These are phyloP conservation scores for Mimosa pudica DNA, from an alignment of 306 rosid genomes.

Conservation along the genomic window DNA sequence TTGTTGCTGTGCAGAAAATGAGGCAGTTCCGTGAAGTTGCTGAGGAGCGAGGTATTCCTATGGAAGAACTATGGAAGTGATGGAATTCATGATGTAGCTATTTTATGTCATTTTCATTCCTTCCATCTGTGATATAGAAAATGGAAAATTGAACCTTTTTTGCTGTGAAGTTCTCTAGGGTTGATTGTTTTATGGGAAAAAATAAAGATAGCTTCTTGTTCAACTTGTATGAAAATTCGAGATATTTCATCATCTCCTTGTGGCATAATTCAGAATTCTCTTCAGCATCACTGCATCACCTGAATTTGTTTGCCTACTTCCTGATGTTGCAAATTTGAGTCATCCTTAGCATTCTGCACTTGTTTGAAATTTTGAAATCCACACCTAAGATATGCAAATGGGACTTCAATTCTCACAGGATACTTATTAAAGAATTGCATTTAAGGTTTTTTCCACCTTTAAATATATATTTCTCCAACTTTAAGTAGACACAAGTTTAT, in stretches of 20 bases:
- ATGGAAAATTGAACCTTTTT: conserved; percentile 32
- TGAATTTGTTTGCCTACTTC: conserved; percentile 1
- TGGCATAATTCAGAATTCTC: background rate
- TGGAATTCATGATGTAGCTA: conserved; percentile 32
- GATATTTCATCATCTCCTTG: conserved; percentile 27
- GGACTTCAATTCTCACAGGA: background rate
- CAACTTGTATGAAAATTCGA: conserved; percentile 36
- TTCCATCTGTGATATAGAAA: conserved; percentile 40
- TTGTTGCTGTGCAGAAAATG: conserved; percentile 82
- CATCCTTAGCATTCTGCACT: background rate
- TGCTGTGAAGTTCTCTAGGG: conserved; percentile 32
- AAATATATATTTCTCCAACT: background rate
- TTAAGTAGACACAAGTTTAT: background rate
- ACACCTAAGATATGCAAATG: background rate
- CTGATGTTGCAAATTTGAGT: background rate
- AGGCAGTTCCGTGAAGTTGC: conserved; percentile 77
- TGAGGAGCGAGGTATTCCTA: conserved; percentile 84
- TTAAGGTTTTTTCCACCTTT: background rate
- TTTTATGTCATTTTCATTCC: conserved; percentile 38
- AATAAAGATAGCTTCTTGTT: conserved; percentile 24
- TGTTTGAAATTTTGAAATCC: background rate
- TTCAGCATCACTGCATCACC: conserved; percentile 1
- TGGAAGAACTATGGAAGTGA: conserved; percentile 96
- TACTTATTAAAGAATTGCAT: background rate
- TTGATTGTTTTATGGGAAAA: conserved; percentile 12